These are phyloP conservation scores for Eucalyptus albens DNA, from an alignment of 345 rosid species.

Conservation along the genomic window DNA sequence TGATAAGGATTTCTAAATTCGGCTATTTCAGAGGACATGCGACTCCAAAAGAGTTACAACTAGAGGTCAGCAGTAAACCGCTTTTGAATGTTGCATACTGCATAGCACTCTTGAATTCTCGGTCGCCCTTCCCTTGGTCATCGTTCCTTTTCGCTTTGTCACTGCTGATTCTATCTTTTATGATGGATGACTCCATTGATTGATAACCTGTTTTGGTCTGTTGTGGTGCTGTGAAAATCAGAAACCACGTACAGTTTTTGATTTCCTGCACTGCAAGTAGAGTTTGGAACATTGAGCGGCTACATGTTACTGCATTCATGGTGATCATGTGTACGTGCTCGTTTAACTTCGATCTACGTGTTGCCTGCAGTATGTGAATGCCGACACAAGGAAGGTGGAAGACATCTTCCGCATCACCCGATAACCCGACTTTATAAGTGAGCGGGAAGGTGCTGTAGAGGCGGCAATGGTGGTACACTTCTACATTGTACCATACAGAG, in stretches of 20 bases:
- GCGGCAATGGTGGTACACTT: background rate
- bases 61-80: slow-evolving; percentile 24
- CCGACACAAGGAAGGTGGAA: slow-evolving; percentile 14
- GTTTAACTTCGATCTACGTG: background rate
- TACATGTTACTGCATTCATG: background rate
- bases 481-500: background rate
- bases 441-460: background rate
- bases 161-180: background rate
- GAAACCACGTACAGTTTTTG: background rate
- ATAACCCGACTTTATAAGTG: background rate
- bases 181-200: background rate
- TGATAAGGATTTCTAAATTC: slow-evolving; percentile 30
- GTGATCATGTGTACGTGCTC: background rate
- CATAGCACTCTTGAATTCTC: background rate
- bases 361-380: slow-evolving; percentile 31
- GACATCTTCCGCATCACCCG: slow-evolving; percentile 42
- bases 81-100: background rate
- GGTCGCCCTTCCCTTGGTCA: background rate
- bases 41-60: slow-evolving; percentile 13
- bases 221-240: background rate
- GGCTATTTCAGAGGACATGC: slow-evolving; percentile 44
- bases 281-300: background rate
- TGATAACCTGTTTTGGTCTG: background rate
- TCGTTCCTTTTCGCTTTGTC: background rate
- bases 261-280: background rate